phyloP scores from a whole-genome alignment of 139 green algal species.

The Picochlorum sp. region DNA sequence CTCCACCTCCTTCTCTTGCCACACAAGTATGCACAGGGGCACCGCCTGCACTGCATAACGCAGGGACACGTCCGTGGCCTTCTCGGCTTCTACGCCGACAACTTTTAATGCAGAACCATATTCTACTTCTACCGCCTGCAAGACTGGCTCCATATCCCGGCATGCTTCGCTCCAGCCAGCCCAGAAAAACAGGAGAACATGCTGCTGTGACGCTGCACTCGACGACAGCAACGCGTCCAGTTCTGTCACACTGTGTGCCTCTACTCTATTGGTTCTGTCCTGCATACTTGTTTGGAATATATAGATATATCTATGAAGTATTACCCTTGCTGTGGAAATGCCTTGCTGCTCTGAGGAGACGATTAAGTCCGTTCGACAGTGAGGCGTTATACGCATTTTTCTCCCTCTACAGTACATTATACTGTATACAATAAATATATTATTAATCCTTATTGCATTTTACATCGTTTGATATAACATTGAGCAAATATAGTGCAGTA shows the following conservation, averaged over 20 bases:
- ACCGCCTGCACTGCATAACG: slow-evolving; percentile 60
- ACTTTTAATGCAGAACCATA: background rate
- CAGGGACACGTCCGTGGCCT: slow-evolving; percentile 59
- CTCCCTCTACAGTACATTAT: no score
- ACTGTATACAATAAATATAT: no score
- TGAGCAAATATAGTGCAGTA: no score
- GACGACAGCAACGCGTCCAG: background rate
- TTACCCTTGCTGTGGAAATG: no score
- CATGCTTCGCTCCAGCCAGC: slow-evolving; percentile 77
- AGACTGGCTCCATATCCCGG: slow-evolving; percentile 58
- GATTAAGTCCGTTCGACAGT: no score
- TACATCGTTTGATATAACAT: no score
- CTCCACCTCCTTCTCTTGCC: slow-evolving; percentile 43
- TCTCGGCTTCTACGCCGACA: slow-evolving; percentile 73
- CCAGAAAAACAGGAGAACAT: slow-evolving; percentile 70
- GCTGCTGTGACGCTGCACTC: slow-evolving; percentile 5
- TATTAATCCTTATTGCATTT: no score
- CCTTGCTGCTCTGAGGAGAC: no score
- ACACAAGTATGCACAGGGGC: slow-evolving; percentile 63
- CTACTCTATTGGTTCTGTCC: no score
- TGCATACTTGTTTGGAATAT: no score
- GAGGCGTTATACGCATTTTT: no score
- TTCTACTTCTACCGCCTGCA: slow-evolving; percentile 49
- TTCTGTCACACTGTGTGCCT: background rate
- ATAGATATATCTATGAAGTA: no score